Base-by-base conservation (phyloP, 2,329 filamentous ascomycete genomes). In the Ceratocystiopsis brevicomis region DNA sequence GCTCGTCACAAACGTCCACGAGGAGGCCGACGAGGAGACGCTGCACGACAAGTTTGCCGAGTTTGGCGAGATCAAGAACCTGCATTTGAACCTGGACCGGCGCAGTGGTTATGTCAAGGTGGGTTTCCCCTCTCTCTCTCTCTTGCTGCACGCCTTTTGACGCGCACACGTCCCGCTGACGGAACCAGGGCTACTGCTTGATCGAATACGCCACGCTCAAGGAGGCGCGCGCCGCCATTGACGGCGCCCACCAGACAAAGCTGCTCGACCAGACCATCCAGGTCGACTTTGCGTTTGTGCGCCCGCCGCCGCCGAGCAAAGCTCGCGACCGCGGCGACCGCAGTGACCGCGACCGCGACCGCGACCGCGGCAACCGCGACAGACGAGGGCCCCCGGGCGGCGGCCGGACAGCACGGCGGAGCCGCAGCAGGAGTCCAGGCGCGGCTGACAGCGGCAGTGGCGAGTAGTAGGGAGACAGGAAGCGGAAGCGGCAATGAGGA, bases 81-180 rank as follows among this genome's bases (percentile, higher is more conserved):
- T 88, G 56, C 83, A 90, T 56, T 61, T 90, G 56, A 90, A 90
- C 56, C 64, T 90, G 49, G 83, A 90, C 57, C 69, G 83, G 43
- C 68, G 84, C 54, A 88, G 80, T 48, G 83, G 83, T 57, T 90
- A 88, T 55, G 83, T 88, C 53, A 90, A 90, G 78, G 83, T 82
- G 54, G 18, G 59, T 9, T 53, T 43, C 10, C 17, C 32, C 46
- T 30, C 34, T 38, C 36, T 42, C 25, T 41, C 39, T 40, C 40
- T 32, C 21, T 8, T 21, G 4, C 21, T 21, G n/a, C n/a, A n/a
- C n/a, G n/a, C n/a, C n/a, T n/a, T n/a, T n/a, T n/a, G n/a, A n/a
- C n/a, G n/a, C n/a, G n/a, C n/a, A n/a, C n/a, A n/a, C n/a, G n/a
- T n/a, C n/a, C n/a, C n/a, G n/a, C n/a, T n/a, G n/a, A n/a, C n/a